Percentiles rank a stretch among this genome's conserved stretches.
Conservation (phyloP, 2,329 filamentous ascomycete species). For the Periconia sp. region DNA sequence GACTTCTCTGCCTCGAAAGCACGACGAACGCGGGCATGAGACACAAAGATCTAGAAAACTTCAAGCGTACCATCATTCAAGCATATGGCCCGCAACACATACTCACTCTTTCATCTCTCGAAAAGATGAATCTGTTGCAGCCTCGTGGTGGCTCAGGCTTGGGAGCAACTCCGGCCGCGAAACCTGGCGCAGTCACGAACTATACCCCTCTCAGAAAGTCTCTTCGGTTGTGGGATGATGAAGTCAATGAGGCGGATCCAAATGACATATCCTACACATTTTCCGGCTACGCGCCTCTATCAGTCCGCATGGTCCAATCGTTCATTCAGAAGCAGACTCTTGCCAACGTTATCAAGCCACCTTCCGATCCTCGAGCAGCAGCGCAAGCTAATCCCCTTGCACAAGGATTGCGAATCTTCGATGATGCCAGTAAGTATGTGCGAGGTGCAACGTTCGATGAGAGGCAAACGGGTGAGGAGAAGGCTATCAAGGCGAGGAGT, state of each 20-base stretch:
- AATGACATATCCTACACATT: constrained; percentile 98
- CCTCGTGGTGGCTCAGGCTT: constrained; percentile 53
- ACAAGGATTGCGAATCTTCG: constrained; percentile 91
- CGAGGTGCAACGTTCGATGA: constrained; percentile 91
- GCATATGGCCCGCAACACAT: constrained; percentile 96
- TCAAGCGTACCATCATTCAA: constrained; percentile 85
- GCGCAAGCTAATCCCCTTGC: constrained; percentile 62
- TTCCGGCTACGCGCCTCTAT: constrained; percentile 93
- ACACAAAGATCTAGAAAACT: constrained; percentile 84
- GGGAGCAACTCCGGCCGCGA: constrained; percentile 54
- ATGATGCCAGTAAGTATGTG: constrained; percentile 87
- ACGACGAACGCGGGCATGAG: constrained; percentile 89
- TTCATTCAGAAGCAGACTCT: constrained; percentile 90
- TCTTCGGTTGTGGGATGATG: constrained; percentile 88
- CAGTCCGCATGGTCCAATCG: constrained; percentile 88
- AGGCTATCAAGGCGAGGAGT: constrained; percentile 84
- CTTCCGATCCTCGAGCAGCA: constrained; percentile 43
- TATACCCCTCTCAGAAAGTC: constrained; percentile 87
- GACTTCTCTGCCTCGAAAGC: constrained; percentile 89
- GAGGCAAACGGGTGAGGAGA: constrained; percentile 89
- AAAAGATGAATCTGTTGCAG: constrained; percentile 86
- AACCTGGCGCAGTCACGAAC: constrained; percentile 67
- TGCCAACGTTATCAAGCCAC: constrained; percentile 61
- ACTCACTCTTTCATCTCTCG: constrained; percentile 83
- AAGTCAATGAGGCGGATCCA: constrained; percentile 93